These are phyloP conservation scores for Epithemia pelagica DNA, from an alignment of 108 stramenopile genomes.

Conservation along the genomic window DNA sequence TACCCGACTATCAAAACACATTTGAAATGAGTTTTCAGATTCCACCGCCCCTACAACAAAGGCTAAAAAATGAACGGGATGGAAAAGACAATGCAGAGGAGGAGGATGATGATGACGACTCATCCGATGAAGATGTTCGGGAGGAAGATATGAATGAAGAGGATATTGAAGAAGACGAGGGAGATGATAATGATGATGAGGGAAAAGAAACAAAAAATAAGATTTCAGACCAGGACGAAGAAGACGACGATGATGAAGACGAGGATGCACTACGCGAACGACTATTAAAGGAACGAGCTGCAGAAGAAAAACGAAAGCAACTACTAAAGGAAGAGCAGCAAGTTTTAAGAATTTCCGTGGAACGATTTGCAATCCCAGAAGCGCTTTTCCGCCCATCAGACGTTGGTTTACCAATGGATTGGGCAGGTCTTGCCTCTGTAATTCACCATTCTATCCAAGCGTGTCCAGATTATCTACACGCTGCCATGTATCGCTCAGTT, in stretches of 20 bases:
- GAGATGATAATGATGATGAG: constrained; percentile 11
- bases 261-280: constrained; percentile 52
- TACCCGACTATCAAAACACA: constrained; percentile 85
- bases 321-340: constrained; percentile 63
- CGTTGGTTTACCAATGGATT: constrained; percentile 62
- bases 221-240: constrained; percentile 19
- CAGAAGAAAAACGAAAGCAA: constrained; percentile 53
- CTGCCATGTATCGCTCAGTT: constrained; percentile 77
- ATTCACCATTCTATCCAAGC: constrained; percentile 72
- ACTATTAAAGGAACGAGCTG: constrained; percentile 46
- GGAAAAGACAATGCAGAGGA: constrained; percentile 20
- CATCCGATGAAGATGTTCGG: constrained; percentile 8
- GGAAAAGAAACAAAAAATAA: constrained; percentile 8
- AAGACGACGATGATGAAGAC: constrained; percentile 68
- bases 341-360: constrained; percentile 71
- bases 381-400: constrained; percentile 88
- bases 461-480: constrained; percentile 56
- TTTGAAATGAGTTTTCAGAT: constrained; percentile 55
- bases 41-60: constrained; percentile 40
- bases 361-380: constrained; percentile 91
- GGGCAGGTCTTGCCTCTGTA: constrained; percentile 78
- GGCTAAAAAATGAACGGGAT: constrained; percentile 31
- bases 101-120: constrained; percentile 40
- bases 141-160: constrained; percentile 23
- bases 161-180: constrained; percentile 20